Percentiles rank a stretch among this genome's conserved stretches.
Evolutionary conservation across 1,284 basidiomycete species (phyloP).

Genomic region (Cutaneotrichosporon daszewskae): DNA sequence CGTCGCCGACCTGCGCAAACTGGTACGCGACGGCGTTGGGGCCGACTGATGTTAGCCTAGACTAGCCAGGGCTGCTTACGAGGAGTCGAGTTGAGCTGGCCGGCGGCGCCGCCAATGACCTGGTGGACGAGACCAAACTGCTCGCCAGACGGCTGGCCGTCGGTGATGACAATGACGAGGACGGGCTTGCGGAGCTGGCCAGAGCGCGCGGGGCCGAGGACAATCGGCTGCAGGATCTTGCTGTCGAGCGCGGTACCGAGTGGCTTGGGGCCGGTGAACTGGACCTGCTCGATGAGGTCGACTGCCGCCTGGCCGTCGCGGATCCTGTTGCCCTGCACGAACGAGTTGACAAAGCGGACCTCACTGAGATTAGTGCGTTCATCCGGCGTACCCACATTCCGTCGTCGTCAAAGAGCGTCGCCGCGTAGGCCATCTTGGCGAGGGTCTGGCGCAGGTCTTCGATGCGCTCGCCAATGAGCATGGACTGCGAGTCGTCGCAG

Average conservation of each 20-base stretch:
- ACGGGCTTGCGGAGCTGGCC: constrained; percentile 47
- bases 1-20: constrained; percentile 16
- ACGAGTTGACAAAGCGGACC: constrained; percentile 50
- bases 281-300: constrained; percentile 31
- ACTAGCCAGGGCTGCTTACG: no score
- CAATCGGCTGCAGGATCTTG: constrained; percentile 50
- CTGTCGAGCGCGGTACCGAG: constrained; percentile 46
- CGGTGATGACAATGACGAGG: constrained; percentile 47
- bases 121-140: constrained; percentile 6
- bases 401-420: constrained; percentile 49
- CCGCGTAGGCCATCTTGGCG: constrained; percentile 46
- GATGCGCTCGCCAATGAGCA: constrained; percentile 17
- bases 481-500: constrained; percentile 15
- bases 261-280: constrained; percentile 27
- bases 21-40: constrained; percentile 13
- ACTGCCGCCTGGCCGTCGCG: constrained; percentile 39
- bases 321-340: constrained; percentile 48
- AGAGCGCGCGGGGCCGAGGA: constrained; percentile 45
- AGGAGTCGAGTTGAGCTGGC: constrained; percentile 8
- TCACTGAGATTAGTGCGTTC: constrained; percentile 22
- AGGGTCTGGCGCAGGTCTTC: constrained; percentile 42
- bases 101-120: constrained; percentile 6
- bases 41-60: constrained; percentile 5
- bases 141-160: constrained; percentile 18
- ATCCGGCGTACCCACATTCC: constrained; percentile 38